Base-by-base conservation (phyloP, 2,329 filamentous ascomycete genomes). In the Alternaria solani region DNA sequence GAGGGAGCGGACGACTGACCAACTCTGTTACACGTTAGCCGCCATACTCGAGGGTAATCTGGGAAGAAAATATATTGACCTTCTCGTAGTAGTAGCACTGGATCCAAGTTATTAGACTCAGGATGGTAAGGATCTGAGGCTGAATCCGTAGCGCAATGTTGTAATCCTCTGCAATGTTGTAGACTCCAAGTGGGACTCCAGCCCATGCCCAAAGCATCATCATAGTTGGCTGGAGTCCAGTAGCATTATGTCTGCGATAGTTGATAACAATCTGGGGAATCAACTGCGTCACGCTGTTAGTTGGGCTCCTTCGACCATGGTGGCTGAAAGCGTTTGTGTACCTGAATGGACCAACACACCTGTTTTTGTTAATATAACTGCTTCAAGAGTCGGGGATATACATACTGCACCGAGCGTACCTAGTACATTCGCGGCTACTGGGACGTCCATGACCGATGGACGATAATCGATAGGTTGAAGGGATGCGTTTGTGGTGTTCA, bases 181-280 rank as follows among this genome's bases (percentile, higher is more conserved):
- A 87, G 12, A 86, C 84, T 2, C 89, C 89, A 0, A 91, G 80
- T 0, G 89, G 89, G 0, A 91, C 86, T 0, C 89, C 89, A 1
- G 89, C 89, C 79, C 83, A 86, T 0, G 88, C 87, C 84, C 89
- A 91, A 2, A 91, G 81, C 73, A 91, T 84, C 88, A 91, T 91
- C 89, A 91, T 91, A 0, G 87, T 86, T 0, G 86, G 84, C 51
- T 91, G 88, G 0, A 91, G 81, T 0, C 89, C 89, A 0, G 81
- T 85, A 1, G 88, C 88, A 79, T 90, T 83, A 72, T 91, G 88
- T 1, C 89, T 82, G 5, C 85, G 83, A 68, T 89, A 87, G 69
- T 92, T 92, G 68, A 90, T 85, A 34, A 88, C 74, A 49, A 91
- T 90, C 72, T 92, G 89, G 0, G 89, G 89, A 26, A 91, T 84